Base-by-base conservation (phyloP, 1,284 basidiomycete species). In the Cystobasidium sp. region DNA sequence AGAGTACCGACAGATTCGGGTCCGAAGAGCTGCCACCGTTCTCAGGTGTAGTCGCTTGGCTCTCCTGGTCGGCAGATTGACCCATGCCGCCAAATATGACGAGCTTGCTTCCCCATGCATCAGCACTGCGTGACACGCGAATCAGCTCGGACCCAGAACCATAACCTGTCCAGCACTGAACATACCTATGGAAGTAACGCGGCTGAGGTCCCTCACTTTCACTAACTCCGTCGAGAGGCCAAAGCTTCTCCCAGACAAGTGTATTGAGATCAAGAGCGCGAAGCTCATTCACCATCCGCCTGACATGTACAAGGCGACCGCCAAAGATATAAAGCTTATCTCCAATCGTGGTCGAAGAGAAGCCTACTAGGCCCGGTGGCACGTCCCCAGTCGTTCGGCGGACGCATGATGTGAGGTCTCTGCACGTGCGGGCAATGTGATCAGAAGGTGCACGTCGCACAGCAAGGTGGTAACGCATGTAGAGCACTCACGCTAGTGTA, bases 21-120 rank as follows among this genome's bases (percentile, higher is more conserved):
- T 73, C 70, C 10, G 81, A 0, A 78, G 43, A 55, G 37, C 49
- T 43, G 12, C 24, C n/a, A 0, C 49, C 56, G 47, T 52, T 84
- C 78, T 74, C 70, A 37, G 65, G 46, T 16, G 24, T 66, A 14
- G 49, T 49, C 37, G 24, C 20, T 53, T 37, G 62, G 24, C 58
- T 49, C 52, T 72, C 73, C 46, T 75, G 74, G 3, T 83, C 76
- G n/a, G 89, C 87, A n/a, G 70, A 46, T 46, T 73, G 90, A 76
- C 90, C 91, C 92, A 97, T 96, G 20, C 94, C 94, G 31, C 94
- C 94, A 80, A 96, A 96, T 69, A 95, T 86, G 74, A 97, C 89
- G 65, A 97, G 86, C 80, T 92, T 89, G 82, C 91, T 89, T 80
- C 91, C 82, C 90, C 92, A 96, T 64, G 89, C 84, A 82, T 97